phyloP scores from a whole-genome alignment of 805 yeast species.

The Ogataea nitratoaversa region DNA sequence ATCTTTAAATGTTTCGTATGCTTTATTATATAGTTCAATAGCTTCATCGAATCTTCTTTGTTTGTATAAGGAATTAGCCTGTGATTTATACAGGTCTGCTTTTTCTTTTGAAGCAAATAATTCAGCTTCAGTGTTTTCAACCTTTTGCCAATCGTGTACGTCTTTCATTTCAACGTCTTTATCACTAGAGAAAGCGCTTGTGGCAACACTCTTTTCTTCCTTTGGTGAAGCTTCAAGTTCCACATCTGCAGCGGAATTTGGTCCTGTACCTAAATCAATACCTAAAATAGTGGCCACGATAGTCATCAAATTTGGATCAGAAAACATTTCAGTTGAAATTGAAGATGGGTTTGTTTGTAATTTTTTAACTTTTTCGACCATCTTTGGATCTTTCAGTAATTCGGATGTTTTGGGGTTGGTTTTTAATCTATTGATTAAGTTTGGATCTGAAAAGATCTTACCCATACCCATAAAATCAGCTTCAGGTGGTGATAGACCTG shows the following conservation, averaged over 20 bases:
- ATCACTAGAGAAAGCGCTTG: constrained; percentile 1
- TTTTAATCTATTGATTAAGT: constrained; percentile 67
- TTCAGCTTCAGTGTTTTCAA: too few relatives aligned
- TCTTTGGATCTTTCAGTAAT: constrained; percentile 79
- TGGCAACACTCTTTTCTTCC: constrained; percentile 22
- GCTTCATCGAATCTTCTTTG: constrained; percentile 89
- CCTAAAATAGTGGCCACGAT: constrained; percentile 85
- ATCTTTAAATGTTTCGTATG: constrained; percentile 77
- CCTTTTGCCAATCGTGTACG: constrained; percentile 25
- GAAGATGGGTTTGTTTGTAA: constrained; percentile 72
- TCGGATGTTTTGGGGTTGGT: constrained; percentile 85
- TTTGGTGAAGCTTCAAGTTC: constrained; percentile 26
- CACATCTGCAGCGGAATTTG: constrained; percentile 14
- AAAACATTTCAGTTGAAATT: constrained; percentile 61
- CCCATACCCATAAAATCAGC: constrained; percentile 73
- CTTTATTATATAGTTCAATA: constrained; percentile 76
- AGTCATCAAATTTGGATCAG: constrained; percentile 85
- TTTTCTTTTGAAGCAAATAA: constrained; percentile 38
- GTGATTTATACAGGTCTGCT: constrained; percentile 71
- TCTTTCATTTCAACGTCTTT: constrained; percentile 36
- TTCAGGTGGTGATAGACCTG: constrained; percentile 14
- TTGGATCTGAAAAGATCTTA: constrained; percentile 76
- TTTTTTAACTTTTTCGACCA: constrained; percentile 63
- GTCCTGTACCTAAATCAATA: constrained; percentile 52
- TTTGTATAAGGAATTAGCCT: constrained; percentile 86